Percentiles rank a stretch among this genome's conserved stretches.
Evolutionary conservation across 1,284 basidiomycete genomes (phyloP).

Genomic region (Leccinum solheimii): DNA sequence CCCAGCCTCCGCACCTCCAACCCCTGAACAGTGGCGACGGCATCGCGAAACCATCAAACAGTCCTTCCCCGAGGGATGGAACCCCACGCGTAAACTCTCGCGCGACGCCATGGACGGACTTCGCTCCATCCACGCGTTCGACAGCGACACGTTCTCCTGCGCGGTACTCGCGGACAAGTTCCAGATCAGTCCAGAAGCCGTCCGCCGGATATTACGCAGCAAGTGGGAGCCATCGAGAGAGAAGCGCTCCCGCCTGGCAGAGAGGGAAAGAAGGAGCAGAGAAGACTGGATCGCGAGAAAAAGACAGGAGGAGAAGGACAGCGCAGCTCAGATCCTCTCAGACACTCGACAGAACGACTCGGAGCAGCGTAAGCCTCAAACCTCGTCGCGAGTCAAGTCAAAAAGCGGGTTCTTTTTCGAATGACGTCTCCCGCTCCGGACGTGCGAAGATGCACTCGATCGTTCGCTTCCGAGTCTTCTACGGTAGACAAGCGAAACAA

Average conservation of each 20-base stretch:
- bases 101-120: slow-evolving; percentile 88
- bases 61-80: slow-evolving; percentile 78
- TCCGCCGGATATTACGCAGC: slow-evolving; percentile 81
- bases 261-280: slow-evolving; percentile 56
- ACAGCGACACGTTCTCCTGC: slow-evolving; percentile 71
- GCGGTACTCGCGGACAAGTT: slow-evolving; percentile 77
- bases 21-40: slow-evolving; percentile 51
- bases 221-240: slow-evolving; percentile 71
- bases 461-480: neutral
- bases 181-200: slow-evolving; percentile 83
- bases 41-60: slow-evolving; percentile 62
- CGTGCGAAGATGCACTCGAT: neutral
- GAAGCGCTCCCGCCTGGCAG: slow-evolving; percentile 52
- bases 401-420: slow-evolving; percentile 45
- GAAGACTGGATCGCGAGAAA: slow-evolving; percentile 43
- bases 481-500: slow-evolving; percentile 4
- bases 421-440: slow-evolving; percentile 26
- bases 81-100: slow-evolving; percentile 84
- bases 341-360: slow-evolving; percentile 23
- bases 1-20: slow-evolving; percentile 41
- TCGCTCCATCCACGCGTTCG: slow-evolving; percentile 67
- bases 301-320: slow-evolving; percentile 45
- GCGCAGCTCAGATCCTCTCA: slow-evolving; percentile 32
- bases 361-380: slow-evolving; percentile 15
- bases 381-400: slow-evolving; percentile 28